phyloP scores from a whole-genome alignment of 169 alveolate genomes.

The Cytauxzoon felis region DNA sequence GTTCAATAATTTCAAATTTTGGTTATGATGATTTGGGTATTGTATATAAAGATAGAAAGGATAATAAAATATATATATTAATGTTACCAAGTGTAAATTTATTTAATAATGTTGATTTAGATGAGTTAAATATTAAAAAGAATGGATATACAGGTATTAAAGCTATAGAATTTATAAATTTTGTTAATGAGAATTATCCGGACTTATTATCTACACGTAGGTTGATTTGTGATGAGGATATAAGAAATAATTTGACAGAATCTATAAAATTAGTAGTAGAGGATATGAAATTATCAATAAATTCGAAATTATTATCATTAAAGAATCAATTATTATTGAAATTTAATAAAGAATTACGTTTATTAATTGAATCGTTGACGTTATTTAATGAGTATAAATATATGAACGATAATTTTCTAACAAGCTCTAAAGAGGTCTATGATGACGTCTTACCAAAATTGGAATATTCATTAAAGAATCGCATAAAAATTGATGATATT shows the following conservation, averaged over 20 bases:
- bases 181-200: constrained; percentile 17
- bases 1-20: constrained; percentile 17
- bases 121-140: background rate
- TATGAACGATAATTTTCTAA: no score
- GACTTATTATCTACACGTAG: constrained; percentile 38
- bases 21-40: constrained; percentile 49
- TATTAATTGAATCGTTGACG: no score
- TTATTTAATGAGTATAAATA: no score
- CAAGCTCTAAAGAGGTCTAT: no score
- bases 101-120: background rate
- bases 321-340: no score
- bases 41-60: constrained; percentile 13
- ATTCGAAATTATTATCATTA: background rate
- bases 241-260: background rate
- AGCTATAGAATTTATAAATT: constrained; percentile 13
- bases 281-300: background rate
- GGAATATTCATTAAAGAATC: no score
- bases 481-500: no score
- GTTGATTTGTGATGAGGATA: constrained; percentile 32
- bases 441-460: no score
- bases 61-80: background rate
- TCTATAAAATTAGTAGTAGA: constrained; percentile 6
- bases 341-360: no score
- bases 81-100: constrained; percentile 31
- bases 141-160: constrained; percentile 5